Evolutionary conservation across 148 eudicot species (phyloP).

Genomic region (Polygonum maritimum): DNA sequence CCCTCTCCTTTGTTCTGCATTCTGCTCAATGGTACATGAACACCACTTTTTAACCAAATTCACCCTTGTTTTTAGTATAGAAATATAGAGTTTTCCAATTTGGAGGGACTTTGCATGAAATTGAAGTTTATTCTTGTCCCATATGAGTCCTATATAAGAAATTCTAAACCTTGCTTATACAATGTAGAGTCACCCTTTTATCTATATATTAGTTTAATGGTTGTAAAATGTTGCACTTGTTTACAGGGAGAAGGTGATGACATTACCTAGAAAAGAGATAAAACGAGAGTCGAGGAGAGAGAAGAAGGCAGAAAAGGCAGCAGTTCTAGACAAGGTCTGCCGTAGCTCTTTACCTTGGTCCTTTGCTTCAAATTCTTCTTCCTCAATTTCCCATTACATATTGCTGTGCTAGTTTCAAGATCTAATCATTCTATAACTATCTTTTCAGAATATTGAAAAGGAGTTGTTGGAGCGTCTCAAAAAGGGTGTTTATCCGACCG

Average conservation of each 20-base stretch:
- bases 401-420: background rate
- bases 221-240: background rate
- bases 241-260: conserved; percentile 77
- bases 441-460: conserved; percentile 70
- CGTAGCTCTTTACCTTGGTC: background rate
- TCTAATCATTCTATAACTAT: conserved; percentile 9
- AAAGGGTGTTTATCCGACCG: conserved; percentile 53
- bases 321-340: conserved; percentile 54
- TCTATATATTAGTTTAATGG: background rate
- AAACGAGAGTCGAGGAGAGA: conserved; percentile 75
- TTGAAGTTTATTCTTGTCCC: background rate
- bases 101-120: background rate
- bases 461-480: conserved; percentile 77
- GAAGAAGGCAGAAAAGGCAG: conserved; percentile 86
- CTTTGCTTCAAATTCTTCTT: background rate
- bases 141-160: background rate
- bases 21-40: background rate
- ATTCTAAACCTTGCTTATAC: background rate
- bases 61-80: background rate
- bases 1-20: background rate
- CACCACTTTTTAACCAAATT: background rate
- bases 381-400: background rate
- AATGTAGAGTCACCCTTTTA: background rate
- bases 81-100: background rate
- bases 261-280: conserved; percentile 60